Evolutionary conservation across 208 protist genomes (phyloP).

Genomic region (Trypanosoma rangeli): DNA sequence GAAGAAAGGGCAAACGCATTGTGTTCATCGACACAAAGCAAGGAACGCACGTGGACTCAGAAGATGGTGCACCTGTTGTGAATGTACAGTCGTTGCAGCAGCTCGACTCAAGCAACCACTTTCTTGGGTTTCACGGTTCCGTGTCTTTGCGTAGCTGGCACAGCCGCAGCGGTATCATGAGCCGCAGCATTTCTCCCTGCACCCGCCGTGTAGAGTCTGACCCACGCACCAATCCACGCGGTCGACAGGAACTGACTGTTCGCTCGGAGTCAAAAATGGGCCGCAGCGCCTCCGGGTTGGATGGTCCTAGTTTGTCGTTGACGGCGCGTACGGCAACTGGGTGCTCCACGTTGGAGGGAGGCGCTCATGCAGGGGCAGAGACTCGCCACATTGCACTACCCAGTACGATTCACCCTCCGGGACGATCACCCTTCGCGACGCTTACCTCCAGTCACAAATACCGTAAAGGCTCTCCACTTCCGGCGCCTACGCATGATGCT

Average conservation of each 20-base stretch:
- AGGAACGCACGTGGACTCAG: slow-evolving; percentile 51
- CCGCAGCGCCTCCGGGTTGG: slow-evolving; percentile 18
- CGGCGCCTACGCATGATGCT: slow-evolving; percentile 46
- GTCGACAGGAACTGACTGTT: slow-evolving; percentile 48
- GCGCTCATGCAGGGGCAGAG: slow-evolving; percentile 15
- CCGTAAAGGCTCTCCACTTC: slow-evolving; percentile 83
- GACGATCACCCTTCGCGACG: slow-evolving; percentile 58
- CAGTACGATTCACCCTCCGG: slow-evolving; percentile 24
- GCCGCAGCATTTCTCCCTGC: slow-evolving; percentile 69
- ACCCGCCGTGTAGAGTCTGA: slow-evolving; percentile 59
- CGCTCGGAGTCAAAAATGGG: slow-evolving; percentile 23
- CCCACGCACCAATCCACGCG: slow-evolving; percentile 54
- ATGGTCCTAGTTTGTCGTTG: slow-evolving; percentile 27
- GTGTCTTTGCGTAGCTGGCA: slow-evolving; percentile 38
- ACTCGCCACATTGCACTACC: slow-evolving; percentile 22
- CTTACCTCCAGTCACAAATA: slow-evolving; percentile 77
- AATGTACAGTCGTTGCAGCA: slow-evolving; percentile 33
- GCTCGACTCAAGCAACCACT: slow-evolving; percentile 43
- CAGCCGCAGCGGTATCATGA: slow-evolving; percentile 70
- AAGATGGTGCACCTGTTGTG: slow-evolving; percentile 48
- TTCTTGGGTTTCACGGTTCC: slow-evolving; percentile 58
- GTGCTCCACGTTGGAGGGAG: slow-evolving; percentile 22
- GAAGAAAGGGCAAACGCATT: slow-evolving; percentile 42
- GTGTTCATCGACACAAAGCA: slow-evolving; percentile 79
- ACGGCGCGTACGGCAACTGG: slow-evolving; percentile 27